phyloP scores from a whole-genome alignment of 2,329 filamentous ascomycete species.

The Lachnellula subtilissima region DNA sequence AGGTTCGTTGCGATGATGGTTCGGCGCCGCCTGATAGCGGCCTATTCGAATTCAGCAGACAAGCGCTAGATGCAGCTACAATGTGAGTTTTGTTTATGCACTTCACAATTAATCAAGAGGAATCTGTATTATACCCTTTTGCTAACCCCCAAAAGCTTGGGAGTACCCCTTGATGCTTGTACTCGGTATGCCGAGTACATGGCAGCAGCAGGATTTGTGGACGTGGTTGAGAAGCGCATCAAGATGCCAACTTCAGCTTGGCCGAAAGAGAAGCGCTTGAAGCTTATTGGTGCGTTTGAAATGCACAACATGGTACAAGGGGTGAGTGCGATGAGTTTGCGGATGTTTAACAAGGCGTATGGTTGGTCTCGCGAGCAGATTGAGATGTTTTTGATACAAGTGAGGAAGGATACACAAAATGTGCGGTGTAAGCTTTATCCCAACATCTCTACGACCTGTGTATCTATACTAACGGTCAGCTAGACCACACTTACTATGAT shows the following conservation, averaged over 20 bases:
- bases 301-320: constrained; percentile 16
- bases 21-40: constrained; percentile 12
- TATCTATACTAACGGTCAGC: not conserved
- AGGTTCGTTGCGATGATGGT: constrained; percentile 22
- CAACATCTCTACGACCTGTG: not conserved
- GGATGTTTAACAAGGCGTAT: constrained; percentile 14
- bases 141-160: constrained; percentile 1
- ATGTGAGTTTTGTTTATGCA: constrained; percentile 2
- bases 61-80: constrained; percentile 37
- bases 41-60: constrained; percentile 35
- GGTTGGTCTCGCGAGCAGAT: constrained; percentile 16
- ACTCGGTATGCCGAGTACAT: constrained; percentile 3
- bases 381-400: constrained; percentile 12
- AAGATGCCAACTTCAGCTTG: constrained; percentile 12
- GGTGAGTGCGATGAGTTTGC: constrained; percentile 14
- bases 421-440: constrained; percentile 3
- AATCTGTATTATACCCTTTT: constrained; percentile 25
- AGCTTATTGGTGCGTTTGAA: constrained; percentile 19
- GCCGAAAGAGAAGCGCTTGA: constrained; percentile 16
- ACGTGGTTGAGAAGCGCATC: constrained; percentile 18
- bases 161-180: constrained; percentile 3
- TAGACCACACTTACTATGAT: not conserved
- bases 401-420: constrained; percentile 15
- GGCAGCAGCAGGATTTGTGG: constrained; percentile 22
- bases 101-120: not conserved